Conservation (phyloP, 139 green algal genomes). For the Chlorokybus atmophyticus region DNA sequence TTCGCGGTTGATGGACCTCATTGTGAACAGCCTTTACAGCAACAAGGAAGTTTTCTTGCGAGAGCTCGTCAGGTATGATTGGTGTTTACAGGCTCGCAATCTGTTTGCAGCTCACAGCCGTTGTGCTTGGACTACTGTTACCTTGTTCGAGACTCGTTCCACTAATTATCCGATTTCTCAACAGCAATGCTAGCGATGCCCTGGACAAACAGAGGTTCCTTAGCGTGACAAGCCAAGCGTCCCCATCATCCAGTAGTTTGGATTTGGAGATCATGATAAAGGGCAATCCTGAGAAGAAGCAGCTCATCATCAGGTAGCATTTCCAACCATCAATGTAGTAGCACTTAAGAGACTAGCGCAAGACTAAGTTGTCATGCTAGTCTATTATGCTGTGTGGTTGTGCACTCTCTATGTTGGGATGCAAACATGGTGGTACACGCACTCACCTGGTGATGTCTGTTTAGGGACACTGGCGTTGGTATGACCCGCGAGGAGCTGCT, state of each 20-base stretch:
- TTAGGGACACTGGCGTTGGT: slow-evolving; percentile 81
- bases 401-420: too few species aligned
- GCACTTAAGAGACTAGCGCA: too few species aligned
- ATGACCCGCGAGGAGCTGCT: slow-evolving; percentile 90
- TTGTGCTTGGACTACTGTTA: slow-evolving; percentile 3
- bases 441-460: too few species aligned
- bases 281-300: slow-evolving; percentile 61
- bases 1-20: slow-evolving; percentile 95
- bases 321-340: too few species aligned
- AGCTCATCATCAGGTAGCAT: slow-evolving; percentile 67
- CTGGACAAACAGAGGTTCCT: slow-evolving; percentile 90
- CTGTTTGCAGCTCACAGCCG: not conserved
- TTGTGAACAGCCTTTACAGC: slow-evolving; percentile 95
- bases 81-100: too few species aligned
- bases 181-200: slow-evolving; percentile 81
- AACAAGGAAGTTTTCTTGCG: slow-evolving; percentile 43
- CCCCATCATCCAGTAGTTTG: slow-evolving; percentile 38
- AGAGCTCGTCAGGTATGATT: slow-evolving; percentile 33
- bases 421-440: too few species aligned
- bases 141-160: not conserved
- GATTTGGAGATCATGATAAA: slow-evolving; percentile 84
- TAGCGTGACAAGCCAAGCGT: slow-evolving; percentile 12
- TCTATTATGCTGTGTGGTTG: too few species aligned
- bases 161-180: not conserved
- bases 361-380: too few species aligned